Percentiles rank a stretch among this genome's conserved stretches.
These are phyloP conservation scores for Cytospora chrysosperma DNA, from an alignment of 2,329 filamentous ascomycete species.

Conservation along the genomic window DNA sequence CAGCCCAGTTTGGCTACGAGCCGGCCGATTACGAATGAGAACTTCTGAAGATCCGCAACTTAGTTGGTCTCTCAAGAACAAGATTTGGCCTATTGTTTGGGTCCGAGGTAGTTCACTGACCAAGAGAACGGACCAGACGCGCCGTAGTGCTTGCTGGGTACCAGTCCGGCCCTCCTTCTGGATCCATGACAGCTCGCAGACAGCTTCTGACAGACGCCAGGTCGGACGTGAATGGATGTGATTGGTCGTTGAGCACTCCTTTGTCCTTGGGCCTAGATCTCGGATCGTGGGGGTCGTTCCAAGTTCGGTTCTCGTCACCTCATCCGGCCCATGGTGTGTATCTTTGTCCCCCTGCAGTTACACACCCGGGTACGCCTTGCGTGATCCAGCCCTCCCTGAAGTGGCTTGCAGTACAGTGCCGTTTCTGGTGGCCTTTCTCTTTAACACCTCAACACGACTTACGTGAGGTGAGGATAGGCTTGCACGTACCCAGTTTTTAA, in stretches of 20 bases:
- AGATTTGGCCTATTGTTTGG: not conserved
- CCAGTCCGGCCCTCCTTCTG: constrained; percentile 9
- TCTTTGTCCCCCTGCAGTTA: not conserved
- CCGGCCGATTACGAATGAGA: not conserved
- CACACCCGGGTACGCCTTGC: not conserved
- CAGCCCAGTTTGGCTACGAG: not conserved
- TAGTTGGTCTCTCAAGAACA: not conserved
- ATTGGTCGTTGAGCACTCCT: constrained; percentile 7
- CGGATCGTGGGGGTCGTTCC: constrained; percentile 16
- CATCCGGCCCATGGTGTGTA: not conserved
- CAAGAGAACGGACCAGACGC: not conserved
- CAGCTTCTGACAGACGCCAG: constrained; percentile 21
- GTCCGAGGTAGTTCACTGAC: not conserved
- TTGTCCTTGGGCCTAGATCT: constrained; percentile 14
- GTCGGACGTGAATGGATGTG: not conserved
- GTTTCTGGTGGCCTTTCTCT: not conserved
- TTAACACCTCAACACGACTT: not conserved
- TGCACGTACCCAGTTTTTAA: not conserved
- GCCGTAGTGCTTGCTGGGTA: not conserved
- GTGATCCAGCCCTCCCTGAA: not conserved
- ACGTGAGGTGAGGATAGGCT: not conserved
- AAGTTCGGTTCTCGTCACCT: constrained; percentile 4
- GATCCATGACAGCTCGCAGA: constrained; percentile 13
- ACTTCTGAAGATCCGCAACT: not conserved
- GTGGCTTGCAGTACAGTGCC: not conserved